phyloP scores from a whole-genome alignment of 345 rosid species.

The Eucalyptus pumila region DNA sequence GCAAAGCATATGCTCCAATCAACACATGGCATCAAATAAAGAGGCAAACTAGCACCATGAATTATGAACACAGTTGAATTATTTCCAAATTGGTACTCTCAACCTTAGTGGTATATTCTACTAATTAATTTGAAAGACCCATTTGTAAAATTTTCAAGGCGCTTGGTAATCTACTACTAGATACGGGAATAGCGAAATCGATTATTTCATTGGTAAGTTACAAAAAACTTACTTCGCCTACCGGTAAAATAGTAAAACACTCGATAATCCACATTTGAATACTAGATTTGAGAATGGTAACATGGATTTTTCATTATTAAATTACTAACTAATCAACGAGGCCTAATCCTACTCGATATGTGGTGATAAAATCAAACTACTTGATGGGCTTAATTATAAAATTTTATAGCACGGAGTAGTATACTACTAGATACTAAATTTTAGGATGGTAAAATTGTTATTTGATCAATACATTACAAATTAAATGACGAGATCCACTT shows the following conservation, averaged over 20 bases:
- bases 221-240: too few relatives aligned
- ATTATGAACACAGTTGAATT: too few relatives aligned
- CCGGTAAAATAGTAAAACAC: neutral
- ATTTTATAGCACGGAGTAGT: neutral
- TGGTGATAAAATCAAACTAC: neutral
- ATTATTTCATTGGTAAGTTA: neutral
- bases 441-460: neutral
- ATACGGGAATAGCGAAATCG: neutral
- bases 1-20: too few relatives aligned
- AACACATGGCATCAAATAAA: too few relatives aligned
- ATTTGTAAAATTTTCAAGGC: too few relatives aligned
- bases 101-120: too few relatives aligned
- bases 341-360: neutral
- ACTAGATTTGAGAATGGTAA: neutral
- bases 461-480: neutral
- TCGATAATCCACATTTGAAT: accelerated
- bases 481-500: neutral
- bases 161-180: too few relatives aligned
- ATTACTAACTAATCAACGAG: neutral
- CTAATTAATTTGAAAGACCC: too few relatives aligned
- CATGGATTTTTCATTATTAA: neutral
- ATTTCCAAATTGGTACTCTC: too few relatives aligned
- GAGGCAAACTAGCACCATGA: too few relatives aligned
- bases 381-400: neutral
- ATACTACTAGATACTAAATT: neutral